Evolutionary conservation across 2,329 filamentous ascomycete species (phyloP), one percentile per base, ranked within the genome.

Genomic region (Myrmaecium sp.): DNA sequence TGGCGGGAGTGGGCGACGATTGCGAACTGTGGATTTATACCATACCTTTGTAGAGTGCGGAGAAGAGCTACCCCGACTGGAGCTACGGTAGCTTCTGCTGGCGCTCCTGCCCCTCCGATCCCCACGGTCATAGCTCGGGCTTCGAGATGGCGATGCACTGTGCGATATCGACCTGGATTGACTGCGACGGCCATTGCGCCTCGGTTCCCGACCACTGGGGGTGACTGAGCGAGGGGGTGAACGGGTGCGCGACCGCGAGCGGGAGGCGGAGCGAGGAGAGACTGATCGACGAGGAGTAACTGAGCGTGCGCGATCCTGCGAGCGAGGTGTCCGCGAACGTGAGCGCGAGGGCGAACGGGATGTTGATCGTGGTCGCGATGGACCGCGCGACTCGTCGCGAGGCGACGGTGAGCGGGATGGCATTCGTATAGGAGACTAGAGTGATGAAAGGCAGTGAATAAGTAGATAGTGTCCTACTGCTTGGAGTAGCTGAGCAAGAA

Each of bases 131-230:
- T 13, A 27, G 34, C 11, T 30, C 30, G 11, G 23, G 28, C 4
- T 26, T 33, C 7, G 26, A 11, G 29, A 25, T 29, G 12, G 5
- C 35, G 36, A 22, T 38, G 38, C 36, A 23, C 43, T 44, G 18
- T 42, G 32, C 11, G 36, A 34, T 13, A 23, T 14, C 14, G 35
- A 38, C 23, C 38, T 37, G 30, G 31, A 43, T 33, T 41, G 39
- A 31, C 46, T 46, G 23, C 44, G 39, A n/a, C 43, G 38, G 21
- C 47, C 49, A 41, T 52, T 52, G 36, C 46, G 47, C 25, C 47
- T 32, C 13, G 36, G 23, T 12, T 18, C 21, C 10, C 36, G 30
- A 14, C 17, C 28, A 14, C 32, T 29, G 14, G 25, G 36, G 17
- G 34, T n/a, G n/a, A n/a, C n/a, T n/a, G n/a, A n/a, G 28, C 9